Conservation (phyloP, 805 yeast species). For the Metschnikowia proteae region DNA sequence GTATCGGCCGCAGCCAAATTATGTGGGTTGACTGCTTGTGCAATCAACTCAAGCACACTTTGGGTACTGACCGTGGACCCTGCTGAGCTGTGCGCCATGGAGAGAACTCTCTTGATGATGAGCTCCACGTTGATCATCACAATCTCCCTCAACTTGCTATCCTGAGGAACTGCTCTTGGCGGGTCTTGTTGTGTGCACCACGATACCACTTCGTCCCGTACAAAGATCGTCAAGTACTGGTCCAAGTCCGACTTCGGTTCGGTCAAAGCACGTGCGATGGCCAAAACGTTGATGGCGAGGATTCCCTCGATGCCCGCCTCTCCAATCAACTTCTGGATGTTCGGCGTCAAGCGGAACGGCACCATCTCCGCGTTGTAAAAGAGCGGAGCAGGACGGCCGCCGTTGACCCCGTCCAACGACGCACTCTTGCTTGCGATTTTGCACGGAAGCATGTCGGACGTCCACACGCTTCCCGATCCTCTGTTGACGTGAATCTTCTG, state of each 20-base stretch:
- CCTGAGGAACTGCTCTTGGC: slow-evolving; percentile 70
- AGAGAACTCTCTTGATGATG: slow-evolving; percentile 72
- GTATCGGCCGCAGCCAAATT: slow-evolving; percentile 88
- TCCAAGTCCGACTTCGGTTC: slow-evolving; percentile 92
- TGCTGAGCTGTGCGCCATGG: slow-evolving; percentile 53
- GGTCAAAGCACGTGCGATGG: slow-evolving; percentile 81
- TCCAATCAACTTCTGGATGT: slow-evolving; percentile 89
- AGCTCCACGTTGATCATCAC: slow-evolving; percentile 85
- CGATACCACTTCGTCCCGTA: slow-evolving; percentile 90
- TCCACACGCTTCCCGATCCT: slow-evolving; percentile 85
- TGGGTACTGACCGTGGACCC: slow-evolving; percentile 85
- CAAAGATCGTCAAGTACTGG: slow-evolving; percentile 87
- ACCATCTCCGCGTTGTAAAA: slow-evolving; percentile 90
- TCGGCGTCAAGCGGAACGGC: slow-evolving; percentile 95
- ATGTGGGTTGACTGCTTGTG: slow-evolving; percentile 93
- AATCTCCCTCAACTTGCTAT: slow-evolving; percentile 78
- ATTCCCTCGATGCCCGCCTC: slow-evolving; percentile 92
- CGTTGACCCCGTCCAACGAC: slow-evolving; percentile 44
- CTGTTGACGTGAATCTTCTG: slow-evolving; percentile 83
- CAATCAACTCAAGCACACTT: slow-evolving; percentile 81
- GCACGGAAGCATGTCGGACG: slow-evolving; percentile 93
- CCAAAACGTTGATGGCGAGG: slow-evolving; percentile 76
- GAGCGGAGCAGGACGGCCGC: slow-evolving; percentile 66
- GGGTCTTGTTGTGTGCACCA: slow-evolving; percentile 89
- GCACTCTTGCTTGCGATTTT: slow-evolving; percentile 59